A percentile compares a stretch with the other conserved stretches of the same genome.
phyloP scores from a whole-genome alignment of 352 stramenopile genomes.

The Pythium phragmitis region DNA sequence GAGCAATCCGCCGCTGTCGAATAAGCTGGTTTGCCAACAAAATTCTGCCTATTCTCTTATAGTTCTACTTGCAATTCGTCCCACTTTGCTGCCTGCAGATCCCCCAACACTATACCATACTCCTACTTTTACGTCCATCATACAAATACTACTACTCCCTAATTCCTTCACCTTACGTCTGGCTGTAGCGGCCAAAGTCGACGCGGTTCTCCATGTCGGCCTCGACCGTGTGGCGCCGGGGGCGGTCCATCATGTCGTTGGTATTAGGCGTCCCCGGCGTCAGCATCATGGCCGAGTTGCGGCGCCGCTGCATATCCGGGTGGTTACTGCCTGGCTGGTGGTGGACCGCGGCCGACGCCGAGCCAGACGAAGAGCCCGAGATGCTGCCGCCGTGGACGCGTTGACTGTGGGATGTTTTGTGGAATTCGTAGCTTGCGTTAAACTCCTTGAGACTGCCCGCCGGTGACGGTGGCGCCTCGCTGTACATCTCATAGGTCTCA shows the following conservation, averaged over 20 bases:
- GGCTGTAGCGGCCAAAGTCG: slow-evolving; percentile 55
- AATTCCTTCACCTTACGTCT: slow-evolving; percentile 31
- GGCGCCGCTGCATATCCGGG: slow-evolving; percentile 17
- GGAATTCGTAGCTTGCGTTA: slow-evolving; percentile 27
- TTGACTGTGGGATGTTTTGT: slow-evolving; percentile 22
- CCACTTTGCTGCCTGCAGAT: too few relatives aligned
- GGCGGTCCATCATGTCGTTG: slow-evolving; percentile 1
- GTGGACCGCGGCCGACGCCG: slow-evolving; percentile 4
- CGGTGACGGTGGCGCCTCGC: slow-evolving; percentile 30
- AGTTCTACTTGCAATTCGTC: too few relatives aligned
- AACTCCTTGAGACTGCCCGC: slow-evolving; percentile 29
- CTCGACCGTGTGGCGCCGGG: slow-evolving; percentile 20
- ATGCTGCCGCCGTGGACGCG: slow-evolving; percentile 12
- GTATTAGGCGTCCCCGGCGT: slow-evolving; percentile 1
- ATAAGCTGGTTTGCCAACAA: not conserved
- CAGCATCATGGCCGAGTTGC: slow-evolving; percentile 26
- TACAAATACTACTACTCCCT: slow-evolving; percentile 18
- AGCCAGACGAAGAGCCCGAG: not conserved
- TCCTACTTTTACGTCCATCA: not conserved
- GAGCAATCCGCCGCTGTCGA: slow-evolving; percentile 24
- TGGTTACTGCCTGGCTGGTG: slow-evolving; percentile 13
- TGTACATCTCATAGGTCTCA: slow-evolving; percentile 53
- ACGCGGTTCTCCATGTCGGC: slow-evolving; percentile 41
- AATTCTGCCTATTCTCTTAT: not conserved
- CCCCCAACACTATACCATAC: not conserved